Conservation (phyloP, 768 basidiomycete species). For the Rhizopogon vesiculosus region DNA sequence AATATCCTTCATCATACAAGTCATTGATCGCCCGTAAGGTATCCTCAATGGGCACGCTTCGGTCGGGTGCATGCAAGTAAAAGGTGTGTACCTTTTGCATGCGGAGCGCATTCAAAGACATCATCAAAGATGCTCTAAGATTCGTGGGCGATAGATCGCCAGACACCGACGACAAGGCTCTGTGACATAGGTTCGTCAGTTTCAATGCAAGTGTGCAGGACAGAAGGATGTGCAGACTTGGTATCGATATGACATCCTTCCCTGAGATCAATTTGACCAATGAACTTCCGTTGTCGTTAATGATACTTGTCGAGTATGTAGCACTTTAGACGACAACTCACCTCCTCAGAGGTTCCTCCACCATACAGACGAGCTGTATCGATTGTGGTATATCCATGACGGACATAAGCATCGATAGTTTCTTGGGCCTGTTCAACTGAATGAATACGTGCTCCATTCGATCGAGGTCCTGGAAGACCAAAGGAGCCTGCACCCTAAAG, state of each 20-base stretch:
- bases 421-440: constrained; percentile 11
- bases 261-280: constrained; percentile 9
- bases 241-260: constrained; percentile 10
- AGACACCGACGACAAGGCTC: constrained; percentile 4
- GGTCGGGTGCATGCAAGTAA: constrained; percentile 46
- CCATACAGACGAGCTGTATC: constrained; percentile 20
- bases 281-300: constrained; percentile 7
- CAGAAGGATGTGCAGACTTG: constrained; percentile 8
- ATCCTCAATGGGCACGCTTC: constrained; percentile 38
- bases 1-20: constrained; percentile 47
- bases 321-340: background rate
- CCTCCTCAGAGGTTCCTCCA: constrained; percentile 19
- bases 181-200: background rate
- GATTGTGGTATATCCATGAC: constrained; percentile 13
- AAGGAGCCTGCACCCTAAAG: constrained; percentile 17
- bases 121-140: constrained; percentile 10
- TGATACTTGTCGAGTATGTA: background rate
- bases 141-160: constrained; percentile 6
- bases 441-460: constrained; percentile 17
- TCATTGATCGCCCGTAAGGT: constrained; percentile 43
- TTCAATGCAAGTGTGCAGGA: background rate
- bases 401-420: constrained; percentile 9
- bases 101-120: constrained; percentile 7
- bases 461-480: constrained; percentile 12
- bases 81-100: constrained; percentile 9